Percentiles rank a stretch among this genome's conserved stretches.
Conservation (phyloP, 2,329 filamentous ascomycete species). For the Calonectria pseudoreteaudii region DNA sequence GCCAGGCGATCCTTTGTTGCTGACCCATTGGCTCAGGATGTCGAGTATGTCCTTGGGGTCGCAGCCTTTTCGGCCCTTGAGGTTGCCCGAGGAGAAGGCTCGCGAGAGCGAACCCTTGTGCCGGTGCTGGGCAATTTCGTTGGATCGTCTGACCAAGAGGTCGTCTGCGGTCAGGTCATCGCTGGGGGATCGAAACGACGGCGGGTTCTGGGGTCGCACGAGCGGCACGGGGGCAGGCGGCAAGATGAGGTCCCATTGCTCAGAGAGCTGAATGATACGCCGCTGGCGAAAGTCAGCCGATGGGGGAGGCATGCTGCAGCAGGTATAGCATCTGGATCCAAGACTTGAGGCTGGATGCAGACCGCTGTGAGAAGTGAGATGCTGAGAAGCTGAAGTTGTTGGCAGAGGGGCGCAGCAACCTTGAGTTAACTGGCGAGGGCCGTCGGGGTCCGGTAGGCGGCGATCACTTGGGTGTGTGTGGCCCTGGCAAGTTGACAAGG, state of each 20-base stretch:
- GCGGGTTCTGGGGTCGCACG: slow-evolving; percentile 55
- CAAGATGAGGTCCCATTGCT: slow-evolving; percentile 62
- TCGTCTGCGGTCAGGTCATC: slow-evolving; percentile 67
- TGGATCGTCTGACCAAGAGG: slow-evolving; percentile 60
- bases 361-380: neutral
- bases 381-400: neutral
- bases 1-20: slow-evolving; percentile 62
- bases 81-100: slow-evolving; percentile 51
- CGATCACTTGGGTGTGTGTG: neutral
- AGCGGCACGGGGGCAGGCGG: slow-evolving; percentile 55
- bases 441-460: neutral
- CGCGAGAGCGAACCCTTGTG: slow-evolving; percentile 55
- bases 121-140: slow-evolving; percentile 49
- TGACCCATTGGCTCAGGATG: slow-evolving; percentile 62
- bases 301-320: slow-evolving; percentile 44
- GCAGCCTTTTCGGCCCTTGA: slow-evolving; percentile 63
- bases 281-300: slow-evolving; percentile 54
- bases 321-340: slow-evolving; percentile 28
- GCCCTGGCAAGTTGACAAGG: neutral
- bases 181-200: slow-evolving; percentile 57
- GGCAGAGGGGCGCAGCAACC: neutral
- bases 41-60: slow-evolving; percentile 66
- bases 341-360: neutral
- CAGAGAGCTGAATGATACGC: slow-evolving; percentile 62
- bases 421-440: neutral